phyloP scores from a whole-genome alignment of 164 flowering plant genomes.

The Paratinospora sagittata region DNA sequence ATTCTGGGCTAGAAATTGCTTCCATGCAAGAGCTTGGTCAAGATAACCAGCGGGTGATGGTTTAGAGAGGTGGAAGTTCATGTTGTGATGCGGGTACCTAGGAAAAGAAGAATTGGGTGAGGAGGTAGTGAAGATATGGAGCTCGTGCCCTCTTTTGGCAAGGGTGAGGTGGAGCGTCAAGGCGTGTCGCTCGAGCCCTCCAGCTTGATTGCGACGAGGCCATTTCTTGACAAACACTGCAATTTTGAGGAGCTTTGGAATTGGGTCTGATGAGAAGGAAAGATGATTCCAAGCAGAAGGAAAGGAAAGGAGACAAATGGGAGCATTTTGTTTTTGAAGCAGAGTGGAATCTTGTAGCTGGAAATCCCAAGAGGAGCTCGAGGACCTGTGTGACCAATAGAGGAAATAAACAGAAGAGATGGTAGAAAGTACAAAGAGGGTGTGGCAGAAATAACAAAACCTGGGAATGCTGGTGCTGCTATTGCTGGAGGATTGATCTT shows the following conservation, averaged over 20 bases:
- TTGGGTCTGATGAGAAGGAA: slow-evolving; percentile 36
- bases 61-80: slow-evolving; percentile 51
- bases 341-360: slow-evolving; percentile 14
- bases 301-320: slow-evolving; percentile 33
- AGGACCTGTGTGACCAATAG: slow-evolving; percentile 33
- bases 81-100: slow-evolving; percentile 23
- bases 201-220: slow-evolving; percentile 44
- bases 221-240: slow-evolving; percentile 71
- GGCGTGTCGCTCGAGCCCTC: slow-evolving; percentile 74
- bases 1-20: slow-evolving; percentile 47
- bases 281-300: slow-evolving; percentile 64
- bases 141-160: slow-evolving; percentile 29
- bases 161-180: slow-evolving; percentile 53
- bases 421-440: slow-evolving; percentile 15
- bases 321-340: slow-evolving; percentile 13
- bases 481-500: slow-evolving; percentile 9
- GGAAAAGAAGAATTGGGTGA: slow-evolving; percentile 32
- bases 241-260: slow-evolving; percentile 47
- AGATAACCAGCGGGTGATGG: slow-evolving; percentile 58
- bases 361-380: slow-evolving; percentile 15
- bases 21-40: slow-evolving; percentile 50
- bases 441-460: slow-evolving; percentile 13
- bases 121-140: slow-evolving; percentile 29
- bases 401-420: slow-evolving; percentile 23
- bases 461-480: background rate